Evolutionary conservation across 805 yeast genomes (phyloP), one percentile per base, ranked within the genome.

Genomic region (Komagataella ulmi): DNA sequence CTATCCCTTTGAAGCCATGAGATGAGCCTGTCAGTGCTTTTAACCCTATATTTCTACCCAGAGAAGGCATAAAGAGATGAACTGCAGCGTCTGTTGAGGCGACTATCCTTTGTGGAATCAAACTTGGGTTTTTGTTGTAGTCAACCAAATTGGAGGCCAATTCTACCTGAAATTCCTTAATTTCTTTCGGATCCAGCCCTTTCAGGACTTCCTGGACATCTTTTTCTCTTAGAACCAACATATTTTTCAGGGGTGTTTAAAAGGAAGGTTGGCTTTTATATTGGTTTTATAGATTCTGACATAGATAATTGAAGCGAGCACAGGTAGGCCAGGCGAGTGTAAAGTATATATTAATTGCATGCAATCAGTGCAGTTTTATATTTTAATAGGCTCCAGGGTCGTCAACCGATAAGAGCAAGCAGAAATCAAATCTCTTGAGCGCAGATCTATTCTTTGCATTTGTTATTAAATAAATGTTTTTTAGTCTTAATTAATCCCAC

Each of bases 61-160:
- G 69, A n/a, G 83, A 76, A 3, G 85, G 84, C 88, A 82, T 82
- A 62, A 79, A 80, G 30, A 82, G 58, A 60, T 81, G 85, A 1
- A 75, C 68, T 3, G 76, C 61, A 54, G 67, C 63, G 47, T 71
- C 61, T 56, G 76, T 62, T 24, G 59, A 57, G 47, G 71, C 60
- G 6, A 77, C 80, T 4, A 73, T 76, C 57, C 87, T 65, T 45
- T 74, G 78, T 2, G 87, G 87, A 17, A 79, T 73, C 18, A 73
- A 60, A 1, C 70, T 57, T 3, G 76, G 77, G 55, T 76, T 72
- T 2, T 61, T 36, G 12, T 71, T 59, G 58, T 73, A 79, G n/a
- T 63, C 67, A 4, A 50, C 40, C 50, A 81, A 65, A 0, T 79
- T 75, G 0, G 53, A 17, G 2, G 67, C 44, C 3, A 78, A 61